Conservation (phyloP, 441 rosid species). For the Lagerstroemia fauriei region DNA sequence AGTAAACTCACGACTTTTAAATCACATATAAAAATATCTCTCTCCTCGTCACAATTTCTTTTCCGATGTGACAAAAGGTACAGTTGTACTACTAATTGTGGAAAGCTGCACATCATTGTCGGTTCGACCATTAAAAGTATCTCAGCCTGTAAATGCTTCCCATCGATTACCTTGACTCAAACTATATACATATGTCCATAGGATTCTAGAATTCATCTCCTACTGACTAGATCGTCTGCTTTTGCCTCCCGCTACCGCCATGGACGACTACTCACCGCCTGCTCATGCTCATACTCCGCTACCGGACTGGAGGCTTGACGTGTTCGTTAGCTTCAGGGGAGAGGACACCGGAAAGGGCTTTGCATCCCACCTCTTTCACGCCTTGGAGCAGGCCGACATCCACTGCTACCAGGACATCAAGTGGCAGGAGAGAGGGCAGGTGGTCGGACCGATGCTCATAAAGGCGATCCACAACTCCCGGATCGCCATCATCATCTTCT, state of each 20-base stretch:
- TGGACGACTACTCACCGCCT: neutral
- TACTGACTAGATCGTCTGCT: too few species aligned
- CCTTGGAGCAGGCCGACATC: neutral
- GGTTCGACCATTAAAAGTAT: too few species aligned
- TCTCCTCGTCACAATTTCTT: too few species aligned
- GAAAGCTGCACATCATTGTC: too few species aligned
- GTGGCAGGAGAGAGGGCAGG: neutral
- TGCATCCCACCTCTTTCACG: constrained; percentile 17
- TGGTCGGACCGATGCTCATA: neutral
- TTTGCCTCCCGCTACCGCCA: neutral
- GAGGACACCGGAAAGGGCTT: constrained; percentile 8
- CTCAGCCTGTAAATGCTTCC: too few species aligned
- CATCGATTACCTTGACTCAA: too few species aligned
- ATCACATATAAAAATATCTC: too few species aligned
- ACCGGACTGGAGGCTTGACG: constrained; percentile 4
- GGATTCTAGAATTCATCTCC: too few species aligned
- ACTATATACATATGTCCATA: too few species aligned
- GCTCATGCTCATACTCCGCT: neutral
- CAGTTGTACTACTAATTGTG: too few species aligned
- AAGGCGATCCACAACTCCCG: neutral
- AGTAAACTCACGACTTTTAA: too few species aligned
- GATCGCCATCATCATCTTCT: constrained; percentile 15
- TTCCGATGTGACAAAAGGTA: too few species aligned
- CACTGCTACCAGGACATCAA: constrained; percentile 2
- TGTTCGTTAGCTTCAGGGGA: constrained; percentile 17